Evolutionary conservation across 352 stramenopile species (phyloP).

Genomic region (Phytophthora tubulina): DNA sequence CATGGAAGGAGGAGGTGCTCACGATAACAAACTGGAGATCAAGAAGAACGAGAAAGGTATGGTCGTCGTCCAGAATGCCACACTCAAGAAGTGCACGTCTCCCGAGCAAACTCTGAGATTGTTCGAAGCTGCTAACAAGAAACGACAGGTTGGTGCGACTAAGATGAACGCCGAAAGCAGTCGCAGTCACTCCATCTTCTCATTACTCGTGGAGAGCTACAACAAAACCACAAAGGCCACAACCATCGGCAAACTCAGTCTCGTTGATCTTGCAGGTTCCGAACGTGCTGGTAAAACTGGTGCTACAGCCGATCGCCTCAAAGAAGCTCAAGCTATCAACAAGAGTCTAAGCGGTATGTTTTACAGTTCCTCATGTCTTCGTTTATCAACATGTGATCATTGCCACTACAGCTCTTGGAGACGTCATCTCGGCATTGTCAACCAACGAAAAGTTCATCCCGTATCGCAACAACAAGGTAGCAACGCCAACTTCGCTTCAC

Average conservation of each 20-base stretch:
- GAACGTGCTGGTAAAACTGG: constrained; percentile 90
- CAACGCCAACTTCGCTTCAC: background rate
- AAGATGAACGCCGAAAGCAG: constrained; percentile 95
- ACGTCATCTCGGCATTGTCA: constrained; percentile 93
- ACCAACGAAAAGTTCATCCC: constrained; percentile 94
- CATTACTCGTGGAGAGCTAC: constrained; percentile 88
- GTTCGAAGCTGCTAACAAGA: constrained; percentile 90
- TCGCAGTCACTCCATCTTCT: constrained; percentile 93
- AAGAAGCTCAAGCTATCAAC: constrained; percentile 92
- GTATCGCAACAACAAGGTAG: constrained; percentile 94
- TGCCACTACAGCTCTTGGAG: constrained; percentile 71
- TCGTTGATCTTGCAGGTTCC: constrained; percentile 91
- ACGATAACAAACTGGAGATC: constrained; percentile 91
- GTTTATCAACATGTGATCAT: background rate
- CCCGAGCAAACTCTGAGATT: constrained; percentile 85
- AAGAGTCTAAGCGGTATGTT: constrained; percentile 85
- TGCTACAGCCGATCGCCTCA: constrained; percentile 84
- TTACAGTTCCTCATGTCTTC: background rate
- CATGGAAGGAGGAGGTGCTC: constrained; percentile 65
- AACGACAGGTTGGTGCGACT: constrained; percentile 90
- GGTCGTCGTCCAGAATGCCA: constrained; percentile 91
- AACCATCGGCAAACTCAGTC: constrained; percentile 83
- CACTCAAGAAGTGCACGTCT: constrained; percentile 76
- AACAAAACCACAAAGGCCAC: constrained; percentile 91
- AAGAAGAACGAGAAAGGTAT: constrained; percentile 94